Percentiles rank a stretch among this genome's conserved stretches.
Evolutionary conservation across 2,329 filamentous ascomycete genomes (phyloP).

Genomic region (Arthrobotrys megalospora): DNA sequence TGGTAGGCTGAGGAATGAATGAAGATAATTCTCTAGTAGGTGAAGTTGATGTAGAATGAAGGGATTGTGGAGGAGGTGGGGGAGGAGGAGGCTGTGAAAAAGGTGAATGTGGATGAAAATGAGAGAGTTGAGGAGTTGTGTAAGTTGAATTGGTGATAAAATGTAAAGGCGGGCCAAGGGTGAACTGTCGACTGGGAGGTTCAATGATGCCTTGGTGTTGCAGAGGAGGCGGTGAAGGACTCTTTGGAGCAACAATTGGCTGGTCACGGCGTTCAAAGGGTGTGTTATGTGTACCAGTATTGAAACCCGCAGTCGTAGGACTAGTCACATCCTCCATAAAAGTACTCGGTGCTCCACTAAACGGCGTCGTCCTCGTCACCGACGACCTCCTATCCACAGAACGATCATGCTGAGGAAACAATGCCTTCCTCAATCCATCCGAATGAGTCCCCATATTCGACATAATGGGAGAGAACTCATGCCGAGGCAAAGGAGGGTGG

Average conservation of each 20-base stretch:
- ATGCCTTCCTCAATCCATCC: conserved; percentile 47
- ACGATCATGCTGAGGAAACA: conserved; percentile 55
- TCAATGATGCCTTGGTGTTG: background rate
- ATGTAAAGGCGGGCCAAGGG: conserved; percentile 47
- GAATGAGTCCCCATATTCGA: conserved; percentile 37
- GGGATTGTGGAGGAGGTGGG: background rate
- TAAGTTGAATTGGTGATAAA: conserved; percentile 24
- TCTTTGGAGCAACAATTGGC: conserved; percentile 58
- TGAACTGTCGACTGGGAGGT: conserved; percentile 25
- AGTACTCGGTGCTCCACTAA: conserved; percentile 52
- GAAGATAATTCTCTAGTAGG: conserved; percentile 43
- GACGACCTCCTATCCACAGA: conserved; percentile 39
- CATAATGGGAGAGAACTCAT: conserved; percentile 59
- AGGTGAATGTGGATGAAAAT: conserved; percentile 25
- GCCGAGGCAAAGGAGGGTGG: conserved; percentile 28
- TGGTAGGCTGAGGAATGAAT: conserved; percentile 44
- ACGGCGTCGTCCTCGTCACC: conserved; percentile 46
- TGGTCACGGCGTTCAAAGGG: conserved; percentile 54
- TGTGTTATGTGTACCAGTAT: conserved; percentile 13
- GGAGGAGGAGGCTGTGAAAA: conserved; percentile 17
- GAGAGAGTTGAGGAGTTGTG: conserved; percentile 13
- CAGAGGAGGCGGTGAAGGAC: conserved; percentile 37
- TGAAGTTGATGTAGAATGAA: conserved; percentile 20
- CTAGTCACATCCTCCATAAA: conserved; percentile 59
- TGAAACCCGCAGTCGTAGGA: conserved; percentile 50